phyloP scores from a whole-genome alignment of 2,329 filamentous ascomycete genomes.

The Colletotrichum incanum region DNA sequence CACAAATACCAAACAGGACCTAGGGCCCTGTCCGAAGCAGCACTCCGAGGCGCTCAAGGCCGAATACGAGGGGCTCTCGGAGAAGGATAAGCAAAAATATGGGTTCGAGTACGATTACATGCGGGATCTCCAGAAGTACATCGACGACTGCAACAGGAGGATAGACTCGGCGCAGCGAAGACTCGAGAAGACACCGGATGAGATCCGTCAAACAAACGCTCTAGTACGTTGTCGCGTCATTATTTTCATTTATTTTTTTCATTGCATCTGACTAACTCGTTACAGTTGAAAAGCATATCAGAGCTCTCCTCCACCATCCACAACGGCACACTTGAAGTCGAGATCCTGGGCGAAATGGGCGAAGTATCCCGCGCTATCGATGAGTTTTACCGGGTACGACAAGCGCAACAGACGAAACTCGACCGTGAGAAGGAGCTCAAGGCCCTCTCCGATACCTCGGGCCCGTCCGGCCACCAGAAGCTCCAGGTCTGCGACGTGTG shows the following conservation, averaged over 20 bases:
- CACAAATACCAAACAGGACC: conserved; percentile 99
- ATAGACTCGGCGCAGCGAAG: conserved; percentile 93
- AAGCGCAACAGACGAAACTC: conserved; percentile 84
- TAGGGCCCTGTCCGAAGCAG: conserved; percentile 89
- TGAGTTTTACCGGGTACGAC: conserved; percentile 89
- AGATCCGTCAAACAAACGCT: conserved; percentile 94
- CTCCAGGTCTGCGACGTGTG: conserved; percentile 99
- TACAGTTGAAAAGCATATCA: conserved; percentile 83
- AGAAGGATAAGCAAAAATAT: conserved; percentile 81
- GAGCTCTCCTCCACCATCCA: conserved; percentile 86
- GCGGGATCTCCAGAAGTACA: conserved; percentile 95
- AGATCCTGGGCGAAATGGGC: conserved; percentile 86
- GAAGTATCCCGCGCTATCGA: conserved; percentile 87
- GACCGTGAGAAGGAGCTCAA: conserved; percentile 92
- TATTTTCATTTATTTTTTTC: no score
- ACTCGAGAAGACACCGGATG: conserved; percentile 97
- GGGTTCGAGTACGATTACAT: conserved; percentile 98
- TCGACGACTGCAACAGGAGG: conserved; percentile 94
- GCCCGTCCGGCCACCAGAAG: conserved; percentile 96
- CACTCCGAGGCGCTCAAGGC: conserved; percentile 91
- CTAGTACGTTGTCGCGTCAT: conserved; percentile 63
- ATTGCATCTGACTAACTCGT: conserved; percentile 50
- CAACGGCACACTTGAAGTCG: conserved; percentile 86
- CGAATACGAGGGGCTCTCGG: conserved; percentile 85
- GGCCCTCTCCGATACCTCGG: conserved; percentile 90